Evolutionary conservation across 179 eudicot species (phyloP).

Genomic region (Heliamphora pulchella): DNA sequence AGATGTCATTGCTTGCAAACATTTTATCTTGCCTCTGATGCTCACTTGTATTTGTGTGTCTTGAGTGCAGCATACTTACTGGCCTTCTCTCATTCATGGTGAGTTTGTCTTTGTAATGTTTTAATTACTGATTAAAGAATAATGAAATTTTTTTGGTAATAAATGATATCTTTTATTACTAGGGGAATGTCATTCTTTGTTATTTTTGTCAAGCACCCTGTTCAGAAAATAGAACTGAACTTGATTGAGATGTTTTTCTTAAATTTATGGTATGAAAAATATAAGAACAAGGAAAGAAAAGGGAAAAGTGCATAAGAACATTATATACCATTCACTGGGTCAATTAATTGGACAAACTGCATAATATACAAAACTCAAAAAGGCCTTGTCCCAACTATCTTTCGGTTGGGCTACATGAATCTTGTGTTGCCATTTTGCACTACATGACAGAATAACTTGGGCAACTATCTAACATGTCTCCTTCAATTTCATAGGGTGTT

Average conservation of each 20-base stretch:
- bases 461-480: not conserved
- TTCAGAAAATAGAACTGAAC: not conserved
- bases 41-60: slow-evolving; percentile 34
- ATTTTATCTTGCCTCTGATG: slow-evolving; percentile 5
- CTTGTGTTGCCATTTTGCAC: not conserved
- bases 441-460: not conserved
- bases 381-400: not conserved
- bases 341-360: no score
- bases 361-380: not conserved
- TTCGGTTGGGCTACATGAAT: not conserved
- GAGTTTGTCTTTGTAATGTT: slow-evolving; percentile 25
- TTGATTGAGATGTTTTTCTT: not conserved
- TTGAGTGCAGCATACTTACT: slow-evolving; percentile 80
- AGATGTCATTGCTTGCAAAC: not conserved
- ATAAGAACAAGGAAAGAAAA: not conserved
- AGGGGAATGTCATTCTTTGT: not conserved
- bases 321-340: not conserved
- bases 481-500: not conserved
- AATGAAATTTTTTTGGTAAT: no score
- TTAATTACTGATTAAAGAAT: not conserved
- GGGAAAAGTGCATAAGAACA: not conserved
- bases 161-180: not conserved
- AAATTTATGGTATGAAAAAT: not conserved
- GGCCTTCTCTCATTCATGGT: slow-evolving; percentile 99
- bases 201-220: not conserved